Evolutionary conservation across 164 flowering plant genomes (phyloP).

Genomic region (Magnolia officinalis): DNA sequence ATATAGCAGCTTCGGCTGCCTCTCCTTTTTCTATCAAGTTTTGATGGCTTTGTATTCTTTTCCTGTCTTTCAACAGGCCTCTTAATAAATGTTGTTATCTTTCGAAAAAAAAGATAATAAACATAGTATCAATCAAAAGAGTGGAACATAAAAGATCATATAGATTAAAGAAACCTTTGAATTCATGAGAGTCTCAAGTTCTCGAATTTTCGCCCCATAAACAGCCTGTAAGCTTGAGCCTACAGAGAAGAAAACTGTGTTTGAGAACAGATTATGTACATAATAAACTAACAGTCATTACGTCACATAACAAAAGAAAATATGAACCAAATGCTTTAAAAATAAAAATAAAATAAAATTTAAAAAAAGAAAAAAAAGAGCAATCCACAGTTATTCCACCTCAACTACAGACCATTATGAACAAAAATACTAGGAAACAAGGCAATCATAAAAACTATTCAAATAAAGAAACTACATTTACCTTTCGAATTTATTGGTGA

Average conservation of each 20-base stretch:
- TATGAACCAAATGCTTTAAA: background rate
- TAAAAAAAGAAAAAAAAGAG: background rate
- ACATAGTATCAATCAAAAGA: no score
- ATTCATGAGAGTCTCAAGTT: constrained; percentile 66
- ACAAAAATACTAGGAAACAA: background rate
- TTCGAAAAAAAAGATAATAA: no score
- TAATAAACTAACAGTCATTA: background rate
- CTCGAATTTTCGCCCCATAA: constrained; percentile 47
- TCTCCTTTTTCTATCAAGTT: no score
- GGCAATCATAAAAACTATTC: background rate
- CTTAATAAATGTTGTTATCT: no score
- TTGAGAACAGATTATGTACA: background rate
- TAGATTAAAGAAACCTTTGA: constrained; percentile 59
- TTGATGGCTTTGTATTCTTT: no score
- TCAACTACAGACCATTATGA: background rate
- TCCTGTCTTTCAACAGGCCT: no score
- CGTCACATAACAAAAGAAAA: background rate
- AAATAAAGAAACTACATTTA: constrained; percentile 8
- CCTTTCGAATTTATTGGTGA: constrained; percentile 84
- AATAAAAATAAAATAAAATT: no score
- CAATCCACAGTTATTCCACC: background rate
- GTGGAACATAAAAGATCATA: background rate
- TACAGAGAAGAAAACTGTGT: constrained; percentile 15
- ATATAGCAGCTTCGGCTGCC: no score
- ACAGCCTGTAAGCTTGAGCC: constrained; percentile 32